Evolutionary conservation across 2,329 filamentous ascomycete genomes (phyloP), one percentile per base, ranked within the genome.

Genomic region (Fusarium scirpi): DNA sequence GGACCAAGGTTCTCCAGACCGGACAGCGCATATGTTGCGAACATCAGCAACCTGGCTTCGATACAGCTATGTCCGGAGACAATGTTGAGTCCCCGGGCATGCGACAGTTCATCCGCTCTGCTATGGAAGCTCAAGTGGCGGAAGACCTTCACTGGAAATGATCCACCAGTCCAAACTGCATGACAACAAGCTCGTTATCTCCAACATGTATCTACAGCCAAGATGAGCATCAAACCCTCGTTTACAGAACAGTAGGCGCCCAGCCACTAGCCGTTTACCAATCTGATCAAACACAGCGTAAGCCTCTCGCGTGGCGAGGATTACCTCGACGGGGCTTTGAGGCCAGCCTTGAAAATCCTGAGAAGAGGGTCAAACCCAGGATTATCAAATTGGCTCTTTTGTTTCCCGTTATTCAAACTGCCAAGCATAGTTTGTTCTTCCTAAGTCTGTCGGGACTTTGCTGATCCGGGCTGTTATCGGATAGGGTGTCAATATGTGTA

Each of bases 1-100:
- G 94, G 94, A 88, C 94, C 59, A 82, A 85, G 45, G 88, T 92
- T 20, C 88, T 90, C 70, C 85, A 90, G 66, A 82, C 85, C 46
- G 94, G 92, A 34, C 85, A 89, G 76, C 81, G 82, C 41, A 84
- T 91, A 49, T 97, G 94, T 79, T 91, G 85, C 73, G 75, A 79
- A 58, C 77, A 76, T 56, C 74, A 75, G 29, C 79, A 79, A 58
- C 73, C 78, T 29, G 82, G 80, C 12, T 73, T 78, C 22, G 85
- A 86, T 63, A 82, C 79, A 66, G 73, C 78, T 20, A 83, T 86
- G 78, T 80, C 81, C 56, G 86, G 86, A 62, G 80, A 83, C 43
- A 77, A 53, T 13, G 45, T 67, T 13, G 80, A 79, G 53, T 83
- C 83, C n/a, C 81, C 82, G 22, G 83, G 85, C 70, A 80, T 92